Base-by-base conservation (phyloP, 2,329 filamentous ascomycete genomes). In the Fusarium coffeatum region DNA sequence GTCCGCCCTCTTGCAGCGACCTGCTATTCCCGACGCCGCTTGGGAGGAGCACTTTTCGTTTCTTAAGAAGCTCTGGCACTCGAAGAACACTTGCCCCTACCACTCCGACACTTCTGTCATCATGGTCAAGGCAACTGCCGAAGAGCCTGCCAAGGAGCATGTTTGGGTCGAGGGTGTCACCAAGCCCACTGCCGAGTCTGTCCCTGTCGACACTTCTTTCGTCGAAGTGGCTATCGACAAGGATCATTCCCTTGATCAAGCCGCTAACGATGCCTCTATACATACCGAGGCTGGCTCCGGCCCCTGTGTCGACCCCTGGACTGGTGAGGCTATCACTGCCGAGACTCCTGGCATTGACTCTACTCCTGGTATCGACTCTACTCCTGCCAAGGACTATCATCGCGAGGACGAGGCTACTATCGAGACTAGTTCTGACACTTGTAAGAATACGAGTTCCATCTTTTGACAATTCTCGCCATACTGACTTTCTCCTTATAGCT, bases 1-100 rank as follows among this genome's bases (percentile, higher is more conserved):
- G 7, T 74, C 74, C 0, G 15, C 42, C 0, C 64, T 76, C 0
- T 59, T 76, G 1, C 46, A 66, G n/a, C 46, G 55, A 13, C 18
- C 46, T 3, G 13, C 64, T 1, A 15, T 72, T 6, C 41, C 51
- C 9, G 25, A 30, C 2, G 18, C 12, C 4, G 20, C 15, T 7
- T 42, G n/a, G n/a, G 27, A 32, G 1, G 46, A 69, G 12, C 56
- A 66, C 2, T 5, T 13, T 1, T 43, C 34, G 2, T 12, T 34
- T 7, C 37, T 74, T 1, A 20, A 28, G 4, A 28, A n/a, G 1
- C 55, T 69, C 4, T 71, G 72, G 72, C 65, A 61, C 1, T 27
- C n/a, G 4, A 42, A 65, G n/a, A 0, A 34, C 3, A 12, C 13
- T 0, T 74, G 69, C 11, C 68, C 72, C 1, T 71, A 51, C 8